These are phyloP conservation scores for Nakazawaea sp. DNA, from an alignment of 805 yeast genomes.

Conservation along the genomic window DNA sequence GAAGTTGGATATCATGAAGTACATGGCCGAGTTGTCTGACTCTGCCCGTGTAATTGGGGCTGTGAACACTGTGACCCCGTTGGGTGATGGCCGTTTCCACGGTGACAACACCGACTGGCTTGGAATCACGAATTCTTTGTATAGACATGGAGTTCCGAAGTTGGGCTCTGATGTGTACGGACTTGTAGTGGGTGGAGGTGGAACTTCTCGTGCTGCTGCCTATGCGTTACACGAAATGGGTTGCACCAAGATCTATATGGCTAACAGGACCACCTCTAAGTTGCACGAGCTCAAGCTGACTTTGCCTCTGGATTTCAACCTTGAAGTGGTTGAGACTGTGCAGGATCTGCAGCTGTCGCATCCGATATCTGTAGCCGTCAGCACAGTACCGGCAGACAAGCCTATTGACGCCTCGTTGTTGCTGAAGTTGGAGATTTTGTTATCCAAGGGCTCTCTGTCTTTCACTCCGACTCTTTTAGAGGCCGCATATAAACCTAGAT, in stretches of 20 bases:
- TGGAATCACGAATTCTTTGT: constrained; percentile 72
- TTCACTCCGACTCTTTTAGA: constrained; percentile 62
- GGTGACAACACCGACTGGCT: constrained; percentile 97
- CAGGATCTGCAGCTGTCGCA: constrained; percentile 39
- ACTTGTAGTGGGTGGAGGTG: constrained; percentile 92
- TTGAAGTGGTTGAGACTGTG: constrained; percentile 45
- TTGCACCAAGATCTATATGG: constrained; percentile 64
- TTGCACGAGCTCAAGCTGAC: constrained; percentile 47
- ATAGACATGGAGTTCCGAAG: constrained; percentile 52
- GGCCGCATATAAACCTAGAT: constrained; percentile 89
- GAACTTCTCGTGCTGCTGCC: constrained; percentile 92
- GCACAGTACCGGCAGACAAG: constrained; percentile 80
- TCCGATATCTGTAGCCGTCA: constrained; percentile 54
- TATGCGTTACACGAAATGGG: constrained; percentile 80
- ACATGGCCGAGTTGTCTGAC: constrained; percentile 58
- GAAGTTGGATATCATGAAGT: constrained; percentile 71
- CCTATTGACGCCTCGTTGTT: constrained; percentile 52
- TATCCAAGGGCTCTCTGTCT: constrained; percentile 30
- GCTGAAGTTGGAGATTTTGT: constrained; percentile 37
- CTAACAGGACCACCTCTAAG: constrained; percentile 74
- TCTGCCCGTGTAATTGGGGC: constrained; percentile 87
- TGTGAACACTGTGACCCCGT: constrained; percentile 75
- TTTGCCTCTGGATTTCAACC: constrained; percentile 55
- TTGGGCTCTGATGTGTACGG: constrained; percentile 42
- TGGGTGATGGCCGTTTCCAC: constrained; percentile 38